Percentiles rank a stretch among this genome's conserved stretches.
phyloP scores from a whole-genome alignment of 2,329 filamentous ascomycete species.

The Hypoxylon sp. region DNA sequence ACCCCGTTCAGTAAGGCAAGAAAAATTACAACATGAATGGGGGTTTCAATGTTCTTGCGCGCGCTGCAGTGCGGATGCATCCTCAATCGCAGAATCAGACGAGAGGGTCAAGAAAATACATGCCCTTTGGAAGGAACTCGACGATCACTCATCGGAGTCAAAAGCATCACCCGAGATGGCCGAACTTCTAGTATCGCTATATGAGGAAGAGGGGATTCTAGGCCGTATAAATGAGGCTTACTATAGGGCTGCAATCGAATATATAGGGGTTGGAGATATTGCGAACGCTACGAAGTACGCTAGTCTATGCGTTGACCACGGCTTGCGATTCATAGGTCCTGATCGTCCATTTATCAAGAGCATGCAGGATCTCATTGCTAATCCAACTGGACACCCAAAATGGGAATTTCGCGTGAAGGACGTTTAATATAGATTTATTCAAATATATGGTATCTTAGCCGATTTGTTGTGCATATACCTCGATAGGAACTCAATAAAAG shows the following conservation, averaged over 20 bases:
- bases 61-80: constrained; percentile 53
- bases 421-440: neutral
- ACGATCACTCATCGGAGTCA: constrained; percentile 54
- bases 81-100: constrained; percentile 55
- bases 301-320: constrained; percentile 47
- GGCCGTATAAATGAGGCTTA: constrained; percentile 56
- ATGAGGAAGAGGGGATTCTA: constrained; percentile 55
- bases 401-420: constrained; percentile 39
- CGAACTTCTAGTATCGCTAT: constrained; percentile 57
- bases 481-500: neutral
- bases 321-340: constrained; percentile 52
- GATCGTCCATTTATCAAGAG: constrained; percentile 51
- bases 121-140: constrained; percentile 53
- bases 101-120: constrained; percentile 54
- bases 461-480: neutral
- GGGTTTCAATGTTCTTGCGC: constrained; percentile 59
- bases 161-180: constrained; percentile 55
- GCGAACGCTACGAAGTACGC: constrained; percentile 55
- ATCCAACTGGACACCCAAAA: constrained; percentile 52
- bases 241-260: constrained; percentile 59
- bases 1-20: constrained; percentile 51
- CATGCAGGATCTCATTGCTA: constrained; percentile 55
- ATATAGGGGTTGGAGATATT: constrained; percentile 56
- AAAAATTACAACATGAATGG: constrained; percentile 55
- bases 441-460: neutral